A percentile compares a stretch with the other conserved stretches of the same genome.
Conservation (phyloP, 2,329 filamentous ascomycete genomes). For the Lecanicillium sp. region DNA sequence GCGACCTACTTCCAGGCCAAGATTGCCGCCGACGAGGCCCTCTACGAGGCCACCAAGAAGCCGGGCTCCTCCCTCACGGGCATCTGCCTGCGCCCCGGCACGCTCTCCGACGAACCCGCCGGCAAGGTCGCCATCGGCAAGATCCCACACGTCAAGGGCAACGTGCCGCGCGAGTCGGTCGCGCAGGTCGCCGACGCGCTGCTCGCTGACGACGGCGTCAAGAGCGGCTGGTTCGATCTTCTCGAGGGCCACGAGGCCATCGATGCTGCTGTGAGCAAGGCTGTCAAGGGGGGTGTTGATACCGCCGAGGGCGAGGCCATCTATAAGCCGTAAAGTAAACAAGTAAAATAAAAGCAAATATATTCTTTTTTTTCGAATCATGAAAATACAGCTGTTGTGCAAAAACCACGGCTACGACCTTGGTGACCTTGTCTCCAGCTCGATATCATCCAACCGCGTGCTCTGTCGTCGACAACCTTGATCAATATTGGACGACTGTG, state of each 20-base stretch:
- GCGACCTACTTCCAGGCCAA: conserved; percentile 56
- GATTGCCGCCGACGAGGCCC: conserved; percentile 51
- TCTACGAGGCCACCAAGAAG: conserved; percentile 42
- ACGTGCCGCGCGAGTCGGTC: conserved; percentile 52
- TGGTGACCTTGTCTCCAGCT: not conserved
- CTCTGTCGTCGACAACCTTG: not conserved
- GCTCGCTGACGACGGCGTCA: conserved; percentile 42
- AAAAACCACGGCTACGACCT: too few relatives aligned
- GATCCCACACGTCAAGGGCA: conserved; percentile 31
- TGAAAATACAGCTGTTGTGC: not conserved
- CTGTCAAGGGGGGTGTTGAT: conserved; percentile 44
- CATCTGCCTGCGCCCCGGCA: conserved; percentile 49
- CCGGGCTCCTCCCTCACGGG: conserved; percentile 33
- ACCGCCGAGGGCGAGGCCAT: conserved; percentile 46
- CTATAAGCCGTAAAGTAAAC: conserved; percentile 15
- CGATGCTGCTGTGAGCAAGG: conserved; percentile 40
- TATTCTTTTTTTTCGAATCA: too few relatives aligned
- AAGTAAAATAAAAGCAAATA: conserved; percentile 9
- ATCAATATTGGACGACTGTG: not conserved
- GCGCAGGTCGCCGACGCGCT: conserved; percentile 52
- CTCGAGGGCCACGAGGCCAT: conserved; percentile 47
- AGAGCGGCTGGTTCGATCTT: conserved; percentile 50
- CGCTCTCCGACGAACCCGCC: conserved; percentile 43
- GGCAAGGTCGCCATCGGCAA: conserved; percentile 43
- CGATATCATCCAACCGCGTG: conserved; percentile 3